Base-by-base conservation (phyloP, 1,284 basidiomycete genomes). In the Ustilago nuda region DNA sequence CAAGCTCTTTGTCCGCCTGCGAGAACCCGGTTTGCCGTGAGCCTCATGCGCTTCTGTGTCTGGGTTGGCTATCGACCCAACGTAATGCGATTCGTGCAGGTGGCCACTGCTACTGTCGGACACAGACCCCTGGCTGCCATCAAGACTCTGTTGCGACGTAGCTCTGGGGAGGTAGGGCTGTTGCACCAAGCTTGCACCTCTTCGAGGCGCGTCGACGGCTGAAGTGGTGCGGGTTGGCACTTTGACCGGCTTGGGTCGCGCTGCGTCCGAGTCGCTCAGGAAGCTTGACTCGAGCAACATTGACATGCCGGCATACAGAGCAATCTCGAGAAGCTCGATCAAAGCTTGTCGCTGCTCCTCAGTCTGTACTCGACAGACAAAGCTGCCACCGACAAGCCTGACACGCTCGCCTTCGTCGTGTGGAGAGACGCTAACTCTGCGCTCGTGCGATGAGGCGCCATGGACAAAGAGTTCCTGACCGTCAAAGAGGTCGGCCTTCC, bases 241-340 rank as follows among this genome's bases (percentile, higher is more conserved):
- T 43, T 66, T 69, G 37, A 70, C 56, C 15, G 55, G 27, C 56
- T 70, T 77, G 23, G 75, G 75, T 17, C 75, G 70, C 35, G 66
- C 75, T 12, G 75, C 75, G 15, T 79, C 77, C 12, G 69, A 76
- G 55, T 82, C 78, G 58, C 48, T 55, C 23, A 82, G 61, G 51
- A 82, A 76, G 57, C 74, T 76, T 15, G 73, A 60, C 60, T 82
- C 80, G 50, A 82, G 70, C n/a, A 81, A 53, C 81, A 82, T 82
- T 43, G 81, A 76, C 61, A 66, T 72, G 12, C 79, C 81, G 12
- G 71, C 76, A 41, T 78, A 82, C 13, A 81, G 56, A 8, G 60
- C 59, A 6, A 80, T 52, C 48, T 80, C 80, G 27, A 82, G 48
- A 1, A 75, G 62, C 36, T 56, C 56, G 12, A 41, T 32, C 33